Conservation (phyloP, 345 rosid species). For the Lagerstroemia speciosa region DNA sequence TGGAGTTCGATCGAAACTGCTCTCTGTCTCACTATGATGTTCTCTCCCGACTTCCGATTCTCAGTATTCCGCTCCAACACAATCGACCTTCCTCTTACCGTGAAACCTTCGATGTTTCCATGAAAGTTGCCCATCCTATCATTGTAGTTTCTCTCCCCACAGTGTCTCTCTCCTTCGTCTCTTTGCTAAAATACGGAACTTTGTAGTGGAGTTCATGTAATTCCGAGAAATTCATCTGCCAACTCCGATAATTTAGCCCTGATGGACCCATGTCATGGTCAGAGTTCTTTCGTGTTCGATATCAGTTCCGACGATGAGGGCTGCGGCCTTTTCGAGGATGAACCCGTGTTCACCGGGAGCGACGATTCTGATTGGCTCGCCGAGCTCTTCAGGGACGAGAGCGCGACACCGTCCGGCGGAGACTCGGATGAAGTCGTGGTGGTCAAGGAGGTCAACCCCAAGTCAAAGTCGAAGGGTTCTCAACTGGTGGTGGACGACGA, state of each 20-base stretch:
- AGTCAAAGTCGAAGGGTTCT: constrained; percentile 14
- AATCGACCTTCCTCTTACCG: too few species aligned
- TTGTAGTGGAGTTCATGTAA: too few species aligned
- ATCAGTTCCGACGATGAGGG: constrained; percentile 57
- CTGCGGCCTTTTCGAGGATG: constrained; percentile 6
- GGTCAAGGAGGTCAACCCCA: constrained; percentile 37
- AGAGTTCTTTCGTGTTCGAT: constrained; percentile 24
- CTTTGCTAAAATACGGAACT: too few species aligned
- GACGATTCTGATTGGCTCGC: constrained; percentile 35
- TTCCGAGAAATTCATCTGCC: not conserved
- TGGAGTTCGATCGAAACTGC: too few species aligned
- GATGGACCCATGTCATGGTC: constrained; percentile 13
- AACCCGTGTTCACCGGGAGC: constrained; percentile 8
- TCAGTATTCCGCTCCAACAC: too few species aligned
- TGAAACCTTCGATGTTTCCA: too few species aligned
- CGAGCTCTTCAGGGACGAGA: constrained; percentile 19
- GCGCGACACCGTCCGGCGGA: not conserved
- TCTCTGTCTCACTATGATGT: too few species aligned
- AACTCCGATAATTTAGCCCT: not conserved
- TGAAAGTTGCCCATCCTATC: too few species aligned
- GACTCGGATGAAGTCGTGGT: constrained; percentile 42
- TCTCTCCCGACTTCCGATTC: too few species aligned
- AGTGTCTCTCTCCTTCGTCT: too few species aligned
- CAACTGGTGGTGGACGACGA: constrained; percentile 10
- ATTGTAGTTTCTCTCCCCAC: too few species aligned